Conservation (phyloP, 768 basidiomycete species). For the Gymnopilus dilepis region DNA sequence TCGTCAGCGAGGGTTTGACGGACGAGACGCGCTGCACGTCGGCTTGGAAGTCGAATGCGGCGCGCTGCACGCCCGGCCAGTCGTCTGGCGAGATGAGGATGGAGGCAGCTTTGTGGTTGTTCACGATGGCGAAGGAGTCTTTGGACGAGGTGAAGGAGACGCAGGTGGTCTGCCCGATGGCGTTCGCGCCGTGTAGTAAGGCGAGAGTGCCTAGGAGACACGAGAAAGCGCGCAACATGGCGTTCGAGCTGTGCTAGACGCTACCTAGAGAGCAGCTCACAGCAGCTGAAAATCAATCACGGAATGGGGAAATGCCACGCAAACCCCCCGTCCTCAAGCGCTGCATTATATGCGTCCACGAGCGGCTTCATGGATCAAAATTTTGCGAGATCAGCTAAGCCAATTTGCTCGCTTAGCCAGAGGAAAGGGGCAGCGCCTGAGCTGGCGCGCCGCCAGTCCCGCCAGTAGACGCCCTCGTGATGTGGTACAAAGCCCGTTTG, state of each 20-base stretch:
- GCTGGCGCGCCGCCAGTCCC: neutral
- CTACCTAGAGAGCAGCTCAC: neutral
- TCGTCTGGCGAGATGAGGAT: conserved; percentile 59
- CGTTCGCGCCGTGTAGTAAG: conserved; percentile 30
- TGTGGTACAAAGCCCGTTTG: neutral
- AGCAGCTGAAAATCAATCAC: too few relatives aligned
- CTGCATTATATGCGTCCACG: neutral
- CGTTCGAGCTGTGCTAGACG: neutral
- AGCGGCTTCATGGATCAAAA: neutral
- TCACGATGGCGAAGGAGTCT: conserved; percentile 49
- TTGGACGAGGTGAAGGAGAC: conserved; percentile 47
- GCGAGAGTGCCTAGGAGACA: conserved; percentile 22
- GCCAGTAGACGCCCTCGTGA: neutral
- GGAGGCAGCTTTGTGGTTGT: conserved; percentile 49
- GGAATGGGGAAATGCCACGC: neutral
- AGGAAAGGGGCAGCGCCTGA: neutral
- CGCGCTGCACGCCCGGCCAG: conserved; percentile 67
- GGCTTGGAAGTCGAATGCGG: conserved; percentile 62
- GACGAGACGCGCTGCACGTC: conserved; percentile 70
- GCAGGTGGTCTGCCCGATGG: conserved; percentile 55
- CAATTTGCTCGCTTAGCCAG: neutral
- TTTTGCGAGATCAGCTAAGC: neutral
- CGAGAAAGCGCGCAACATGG: conserved; percentile 24
- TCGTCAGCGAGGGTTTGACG: conserved; percentile 52
- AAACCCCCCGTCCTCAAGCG: neutral